Evolutionary conservation across 139 green algal species (phyloP).

Genomic region (Coelastrella sp.): DNA sequence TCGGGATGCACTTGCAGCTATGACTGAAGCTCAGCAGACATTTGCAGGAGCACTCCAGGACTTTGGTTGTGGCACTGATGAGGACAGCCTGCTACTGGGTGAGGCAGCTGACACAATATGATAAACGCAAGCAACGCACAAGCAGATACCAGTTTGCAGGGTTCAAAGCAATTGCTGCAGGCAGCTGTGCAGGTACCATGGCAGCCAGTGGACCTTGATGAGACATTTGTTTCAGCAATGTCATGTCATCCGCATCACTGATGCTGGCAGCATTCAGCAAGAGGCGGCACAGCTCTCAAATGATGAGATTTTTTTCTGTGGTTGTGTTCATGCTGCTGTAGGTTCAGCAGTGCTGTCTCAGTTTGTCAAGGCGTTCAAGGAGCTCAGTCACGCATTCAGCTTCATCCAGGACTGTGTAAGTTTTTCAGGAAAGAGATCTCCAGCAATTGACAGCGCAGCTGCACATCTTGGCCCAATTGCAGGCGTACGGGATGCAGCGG

Average conservation of each 20-base stretch:
- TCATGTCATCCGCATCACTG: neutral
- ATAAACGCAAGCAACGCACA: too few species aligned
- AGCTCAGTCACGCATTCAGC: constrained; percentile 44
- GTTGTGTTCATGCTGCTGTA: constrained; percentile 20
- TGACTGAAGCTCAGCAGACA: constrained; percentile 43
- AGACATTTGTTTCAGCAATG: neutral
- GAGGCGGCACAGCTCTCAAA: neutral
- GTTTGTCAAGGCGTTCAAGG: constrained; percentile 67
- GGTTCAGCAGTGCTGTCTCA: constrained; percentile 48
- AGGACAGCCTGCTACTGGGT: constrained; percentile 63
- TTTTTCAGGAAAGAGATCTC: neutral
- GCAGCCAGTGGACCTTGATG: neutral
- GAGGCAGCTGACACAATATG: neutral
- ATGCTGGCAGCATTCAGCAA: neutral
- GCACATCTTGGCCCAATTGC: neutral
- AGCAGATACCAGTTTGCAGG: too few species aligned
- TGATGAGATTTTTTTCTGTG: neutral
- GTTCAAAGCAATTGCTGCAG: too few species aligned
- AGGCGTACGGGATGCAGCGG: too few species aligned
- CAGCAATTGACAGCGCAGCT: neutral
- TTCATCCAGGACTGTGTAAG: constrained; percentile 36
- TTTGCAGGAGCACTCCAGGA: constrained; percentile 63
- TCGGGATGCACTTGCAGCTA: constrained; percentile 52
- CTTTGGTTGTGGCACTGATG: constrained; percentile 63
- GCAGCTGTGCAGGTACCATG: too few species aligned